Conservation (phyloP, 768 basidiomycete genomes). For the Boletus vermiculosoides region DNA sequence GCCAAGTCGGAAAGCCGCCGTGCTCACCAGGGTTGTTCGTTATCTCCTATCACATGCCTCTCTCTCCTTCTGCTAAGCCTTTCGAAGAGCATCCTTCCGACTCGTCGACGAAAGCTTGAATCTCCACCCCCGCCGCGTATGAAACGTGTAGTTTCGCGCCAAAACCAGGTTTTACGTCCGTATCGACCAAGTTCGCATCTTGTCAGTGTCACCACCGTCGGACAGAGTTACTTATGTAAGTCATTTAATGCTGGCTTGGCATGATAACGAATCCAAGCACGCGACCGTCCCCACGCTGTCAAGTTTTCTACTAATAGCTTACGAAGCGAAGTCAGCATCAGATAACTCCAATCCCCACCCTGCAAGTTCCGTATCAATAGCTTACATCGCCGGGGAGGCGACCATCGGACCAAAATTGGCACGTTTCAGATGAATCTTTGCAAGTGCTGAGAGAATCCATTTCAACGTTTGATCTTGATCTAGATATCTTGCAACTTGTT, state of each 20-base stretch:
- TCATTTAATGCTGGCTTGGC: neutral
- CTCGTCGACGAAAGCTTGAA: neutral
- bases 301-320: neutral
- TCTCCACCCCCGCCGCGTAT: constrained; percentile 15
- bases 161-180: neutral
- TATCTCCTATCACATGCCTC: neutral
- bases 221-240: neutral
- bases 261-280: neutral
- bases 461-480: neutral
- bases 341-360: neutral
- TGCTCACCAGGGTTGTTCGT: neutral
- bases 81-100: neutral
- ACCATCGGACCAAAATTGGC: neutral
- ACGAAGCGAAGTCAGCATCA: too few relatives aligned
- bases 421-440: neutral
- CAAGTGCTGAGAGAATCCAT: neutral
- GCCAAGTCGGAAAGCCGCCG: neutral
- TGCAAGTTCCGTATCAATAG: neutral
- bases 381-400: neutral
- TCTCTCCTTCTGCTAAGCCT: neutral
- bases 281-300: neutral
- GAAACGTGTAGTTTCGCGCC: neutral
- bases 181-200: neutral
- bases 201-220: neutral
- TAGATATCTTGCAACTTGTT: neutral